Base-by-base conservation (phyloP, 169 alveolate genomes). In the Babesia gibsoni region DNA sequence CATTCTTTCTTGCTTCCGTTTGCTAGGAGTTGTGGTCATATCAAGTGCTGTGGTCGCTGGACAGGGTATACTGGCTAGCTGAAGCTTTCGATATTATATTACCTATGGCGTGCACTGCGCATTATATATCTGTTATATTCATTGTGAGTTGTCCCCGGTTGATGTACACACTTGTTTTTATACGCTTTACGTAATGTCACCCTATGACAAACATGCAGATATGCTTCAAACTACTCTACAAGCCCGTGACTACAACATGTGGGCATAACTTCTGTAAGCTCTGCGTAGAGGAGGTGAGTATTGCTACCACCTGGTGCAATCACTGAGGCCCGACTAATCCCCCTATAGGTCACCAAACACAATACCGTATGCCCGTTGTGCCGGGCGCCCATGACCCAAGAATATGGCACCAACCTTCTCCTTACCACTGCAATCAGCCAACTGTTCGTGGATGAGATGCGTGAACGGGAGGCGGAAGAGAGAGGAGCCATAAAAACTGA, bases 221-320 rank as follows among this genome's bases (percentile, higher is more conserved):
- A 27, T 88, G 93, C 43, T 77, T 88, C 84, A 88, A 88, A 72
- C 59, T 88, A 22, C 67, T 88, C 25, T 75, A 59, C 18, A 63
- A 64, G 46, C 93, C 93, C 1, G 91, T 88, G 8, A 88, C 93
- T 2, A 88, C 89, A 3, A 79, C 89, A 27, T 88, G 93, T 54
- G 93, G 93, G 54, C 93, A 88, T 66, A 88, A 88, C 58, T 88
- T 88, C 82, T 88, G 93, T 63, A 50, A 82, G 52, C 73, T 72
- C 27, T 88, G 93, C 50, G 56, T 83, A 25, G 93, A 88, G 27
- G 65, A 81, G 87, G 93, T 83, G n/a, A 50, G 78, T 12, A 45
- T 42, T 42, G 7, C 9, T 29, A 33, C 1, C n/a, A 2, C 5
- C 5, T 6, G 37, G 0, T 14, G 9, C 16, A 3, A 12, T 12